Base-by-base conservation (phyloP, 495 filamentous ascomycete species). In the Daldinia loculata region DNA sequence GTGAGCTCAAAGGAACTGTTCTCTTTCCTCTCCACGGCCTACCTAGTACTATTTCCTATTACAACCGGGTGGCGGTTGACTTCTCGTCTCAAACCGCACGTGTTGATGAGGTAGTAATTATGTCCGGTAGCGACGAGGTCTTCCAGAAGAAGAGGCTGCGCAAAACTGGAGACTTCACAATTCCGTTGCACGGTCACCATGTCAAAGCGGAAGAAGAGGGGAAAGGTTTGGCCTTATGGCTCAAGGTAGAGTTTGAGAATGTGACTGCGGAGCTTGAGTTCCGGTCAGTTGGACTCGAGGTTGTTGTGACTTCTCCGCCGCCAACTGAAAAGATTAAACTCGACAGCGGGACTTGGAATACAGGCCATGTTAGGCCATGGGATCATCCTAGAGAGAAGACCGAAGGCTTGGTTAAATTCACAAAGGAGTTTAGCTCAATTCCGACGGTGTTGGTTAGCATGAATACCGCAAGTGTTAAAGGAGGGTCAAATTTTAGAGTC, bases 111-210 rank as follows among this genome's bases (percentile, higher is more conserved):
- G 26, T 55, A 30, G 51, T 55, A 12, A 55, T 55, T 32, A 55
- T 55, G 51, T 29, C 26, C 6, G 51, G 51, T 7, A 55, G 26
- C 51, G 29, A 55, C 11, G 51, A 55, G n/a, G 51, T 55, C 14
- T 55, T 29, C 51, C 51, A 55, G 51, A 55, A 55, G 29, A 32
- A 29, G 26, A 29, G 26, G 51, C 29, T 55, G 14, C 51, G 51
- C 26, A 29, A 55, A 4, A 55, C 51, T 7, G 29, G 51, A 29
- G 51, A 55, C 51, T 55, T 55, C 51, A 55, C 51, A 4, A 24
- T 48, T 4, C 19, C 19, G 3, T 12, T 48, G 9, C 7, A 48
- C 17, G 22, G 11, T 2, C 43, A 24, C 19, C 8, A 24, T 12
- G 43, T 48, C 7, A 48, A 48, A 6, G 7, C 43, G 8, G 43